A percentile compares a stretch with the other conserved stretches of the same genome.
Evolutionary conservation across 2,329 filamentous ascomycete genomes (phyloP).

Genomic region (Neurospora sp.): DNA sequence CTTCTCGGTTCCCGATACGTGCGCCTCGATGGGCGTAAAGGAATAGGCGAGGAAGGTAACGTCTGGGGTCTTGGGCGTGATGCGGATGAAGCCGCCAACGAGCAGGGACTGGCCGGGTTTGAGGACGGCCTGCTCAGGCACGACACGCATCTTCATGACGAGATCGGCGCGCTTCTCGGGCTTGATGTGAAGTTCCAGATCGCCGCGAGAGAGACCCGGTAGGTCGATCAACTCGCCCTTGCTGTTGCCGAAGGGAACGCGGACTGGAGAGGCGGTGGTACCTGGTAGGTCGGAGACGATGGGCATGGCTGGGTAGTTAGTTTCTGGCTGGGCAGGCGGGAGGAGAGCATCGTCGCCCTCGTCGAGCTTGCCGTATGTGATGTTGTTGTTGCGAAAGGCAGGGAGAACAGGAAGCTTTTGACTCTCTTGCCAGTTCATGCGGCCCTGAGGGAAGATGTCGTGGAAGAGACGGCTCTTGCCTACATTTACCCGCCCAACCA

Average conservation of each 20-base stretch:
- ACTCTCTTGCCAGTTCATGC: constrained; percentile 29
- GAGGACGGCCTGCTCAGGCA: constrained; percentile 63
- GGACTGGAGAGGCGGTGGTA: constrained; percentile 90
- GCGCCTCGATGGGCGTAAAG: constrained; percentile 70
- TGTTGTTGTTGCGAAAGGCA: constrained; percentile 4
- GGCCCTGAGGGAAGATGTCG: constrained; percentile 72
- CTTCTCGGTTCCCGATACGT: constrained; percentile 73
- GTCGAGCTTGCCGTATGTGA: neutral
- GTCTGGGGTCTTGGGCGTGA: constrained; percentile 56
- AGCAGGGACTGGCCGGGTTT: constrained; percentile 73
- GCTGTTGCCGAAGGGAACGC: constrained; percentile 77
- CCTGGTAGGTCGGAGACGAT: constrained; percentile 79
- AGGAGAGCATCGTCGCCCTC: constrained; percentile 49
- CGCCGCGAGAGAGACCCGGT: constrained; percentile 69
- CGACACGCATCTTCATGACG: constrained; percentile 69
- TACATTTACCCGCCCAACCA: constrained; percentile 97
- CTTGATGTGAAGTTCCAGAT: constrained; percentile 61
- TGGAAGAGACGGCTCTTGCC: constrained; percentile 92
- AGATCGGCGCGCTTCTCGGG: constrained; percentile 56
- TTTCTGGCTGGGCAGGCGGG: constrained; percentile 65
- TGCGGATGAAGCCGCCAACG: constrained; percentile 75
- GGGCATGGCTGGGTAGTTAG: constrained; percentile 73
- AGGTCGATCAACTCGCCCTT: constrained; percentile 89
- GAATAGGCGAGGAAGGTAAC: constrained; percentile 69
- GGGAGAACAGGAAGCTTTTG: constrained; percentile 1